Percentiles rank a stretch among this genome's conserved stretches.
Conservation (phyloP, 2,329 filamentous ascomycete genomes). For the Claviceps humidiphila region DNA sequence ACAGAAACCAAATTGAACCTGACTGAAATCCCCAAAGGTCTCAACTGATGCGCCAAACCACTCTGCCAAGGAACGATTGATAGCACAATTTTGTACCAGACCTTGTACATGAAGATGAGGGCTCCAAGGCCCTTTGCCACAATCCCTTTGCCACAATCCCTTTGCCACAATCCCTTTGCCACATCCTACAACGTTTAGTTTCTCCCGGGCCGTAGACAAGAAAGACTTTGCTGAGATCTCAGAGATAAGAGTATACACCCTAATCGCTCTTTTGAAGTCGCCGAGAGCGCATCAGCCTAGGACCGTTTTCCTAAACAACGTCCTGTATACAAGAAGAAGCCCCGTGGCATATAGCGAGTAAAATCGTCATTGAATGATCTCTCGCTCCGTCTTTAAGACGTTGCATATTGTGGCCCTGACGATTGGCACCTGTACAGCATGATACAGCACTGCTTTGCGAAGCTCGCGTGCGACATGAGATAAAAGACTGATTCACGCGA, state of each 20-base stretch:
- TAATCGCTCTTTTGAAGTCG: neutral
- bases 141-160: too few species aligned
- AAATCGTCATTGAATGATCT: neutral
- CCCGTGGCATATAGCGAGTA: neutral
- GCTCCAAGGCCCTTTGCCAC: neutral
- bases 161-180: neutral
- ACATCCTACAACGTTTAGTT: too few species aligned
- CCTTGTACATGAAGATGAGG: neutral
- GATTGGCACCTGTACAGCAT: constrained; percentile 1
- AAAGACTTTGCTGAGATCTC: neutral
- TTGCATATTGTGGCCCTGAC: neutral
- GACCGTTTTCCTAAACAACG: neutral
- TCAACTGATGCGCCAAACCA: neutral
- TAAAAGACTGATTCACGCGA: neutral
- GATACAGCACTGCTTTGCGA: constrained; percentile 6
- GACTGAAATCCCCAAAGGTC: neutral
- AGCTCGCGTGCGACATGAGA: constrained; percentile 1
- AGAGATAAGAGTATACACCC: neutral
- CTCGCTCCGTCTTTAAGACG: neutral
- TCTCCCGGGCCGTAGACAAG: neutral
- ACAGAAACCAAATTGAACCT: neutral
- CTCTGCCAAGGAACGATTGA: neutral
- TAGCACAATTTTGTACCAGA: neutral
- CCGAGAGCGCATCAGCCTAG: neutral
- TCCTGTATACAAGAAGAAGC: neutral